phyloP scores from a whole-genome alignment of 805 yeast species.

The Monosporozyma unispora region DNA sequence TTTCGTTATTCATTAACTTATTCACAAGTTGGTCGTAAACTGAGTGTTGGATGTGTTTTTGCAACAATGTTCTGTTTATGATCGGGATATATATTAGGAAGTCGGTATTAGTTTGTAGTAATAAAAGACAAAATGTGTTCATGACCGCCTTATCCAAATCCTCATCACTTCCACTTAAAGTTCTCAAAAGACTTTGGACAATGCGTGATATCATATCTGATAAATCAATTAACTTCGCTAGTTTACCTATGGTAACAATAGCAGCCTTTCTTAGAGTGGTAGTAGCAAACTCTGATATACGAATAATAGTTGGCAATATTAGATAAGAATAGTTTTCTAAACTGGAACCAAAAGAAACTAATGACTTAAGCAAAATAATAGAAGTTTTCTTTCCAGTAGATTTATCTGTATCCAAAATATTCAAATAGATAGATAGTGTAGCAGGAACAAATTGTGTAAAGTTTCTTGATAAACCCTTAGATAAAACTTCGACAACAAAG shows the following conservation, averaged over 20 bases:
- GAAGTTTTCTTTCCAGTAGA: constrained; percentile 53
- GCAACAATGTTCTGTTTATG: constrained; percentile 56
- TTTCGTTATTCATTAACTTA: constrained; percentile 73
- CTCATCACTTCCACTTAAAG: constrained; percentile 42
- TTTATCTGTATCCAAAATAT: constrained; percentile 65
- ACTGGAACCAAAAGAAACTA: constrained; percentile 79
- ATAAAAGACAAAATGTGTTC: constrained; percentile 69
- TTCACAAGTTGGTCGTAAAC: constrained; percentile 74
- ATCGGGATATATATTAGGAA: constrained; percentile 81
- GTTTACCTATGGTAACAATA: constrained; percentile 71
- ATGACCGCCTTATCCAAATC: constrained; percentile 59
- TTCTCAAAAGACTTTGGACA: constrained; percentile 74
- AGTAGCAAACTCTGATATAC: constrained; percentile 65
- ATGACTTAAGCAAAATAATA: constrained; percentile 65
- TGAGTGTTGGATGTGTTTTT: constrained; percentile 57
- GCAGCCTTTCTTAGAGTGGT: constrained; percentile 58
- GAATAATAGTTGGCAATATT: constrained; percentile 76
- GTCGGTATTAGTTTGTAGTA: constrained; percentile 75
- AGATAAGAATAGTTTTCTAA: constrained; percentile 84
- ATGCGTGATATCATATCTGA: constrained; percentile 87
- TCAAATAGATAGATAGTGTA: constrained; percentile 65
- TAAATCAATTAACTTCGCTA: constrained; percentile 62
- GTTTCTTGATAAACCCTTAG: constrained; percentile 83
- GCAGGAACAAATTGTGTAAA: constrained; percentile 77
- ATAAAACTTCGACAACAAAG: constrained; percentile 71